Percentiles rank a stretch among this genome's conserved stretches.
Conservation (phyloP, 2,329 filamentous ascomycete species). For the Cephalotrichum gorgonifer region DNA sequence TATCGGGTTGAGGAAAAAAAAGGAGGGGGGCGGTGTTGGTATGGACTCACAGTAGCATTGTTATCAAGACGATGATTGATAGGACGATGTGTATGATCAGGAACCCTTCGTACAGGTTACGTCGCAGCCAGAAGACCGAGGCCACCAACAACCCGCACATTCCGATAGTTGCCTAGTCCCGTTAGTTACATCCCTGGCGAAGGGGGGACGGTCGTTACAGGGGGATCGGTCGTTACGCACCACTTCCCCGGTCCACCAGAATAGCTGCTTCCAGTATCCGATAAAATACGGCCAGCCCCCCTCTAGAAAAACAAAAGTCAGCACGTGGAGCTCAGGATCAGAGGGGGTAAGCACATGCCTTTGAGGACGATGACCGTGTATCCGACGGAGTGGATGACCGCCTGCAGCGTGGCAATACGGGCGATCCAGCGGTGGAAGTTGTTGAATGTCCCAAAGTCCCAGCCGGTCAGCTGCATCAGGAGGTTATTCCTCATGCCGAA, state of each 20-base stretch:
- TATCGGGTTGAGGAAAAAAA: too few relatives aligned
- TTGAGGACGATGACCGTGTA: slow-evolving; percentile 38
- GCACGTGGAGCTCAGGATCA: not conserved
- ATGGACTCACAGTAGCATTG: slow-evolving; percentile 39
- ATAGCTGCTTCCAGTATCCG: slow-evolving; percentile 29
- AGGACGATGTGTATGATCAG: slow-evolving; percentile 39
- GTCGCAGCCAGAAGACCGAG: slow-evolving; percentile 40
- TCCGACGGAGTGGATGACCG: slow-evolving; percentile 50
- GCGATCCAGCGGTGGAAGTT: slow-evolving; percentile 59
- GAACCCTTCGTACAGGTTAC: slow-evolving; percentile 41
- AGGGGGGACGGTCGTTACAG: too few relatives aligned
- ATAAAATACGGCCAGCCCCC: slow-evolving; percentile 25
- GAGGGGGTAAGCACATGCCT: slow-evolving; percentile 14
- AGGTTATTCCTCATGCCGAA: slow-evolving; percentile 59
- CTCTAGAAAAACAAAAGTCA: slow-evolving; percentile 16
- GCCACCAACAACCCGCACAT: slow-evolving; percentile 35
- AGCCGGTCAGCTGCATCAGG: slow-evolving; percentile 56
- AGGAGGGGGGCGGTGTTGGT: too few relatives aligned
- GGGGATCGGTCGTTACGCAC: slow-evolving; percentile 17
- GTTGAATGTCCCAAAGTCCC: slow-evolving; percentile 57
- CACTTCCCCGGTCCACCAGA: slow-evolving; percentile 39
- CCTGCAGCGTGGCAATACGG: slow-evolving; percentile 49
- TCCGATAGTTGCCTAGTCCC: slow-evolving; percentile 24
- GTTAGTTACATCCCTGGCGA: not conserved
- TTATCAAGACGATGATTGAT: slow-evolving; percentile 35